A percentile compares a stretch with the other conserved stretches of the same genome.
phyloP scores from a whole-genome alignment of 352 stramenopile genomes.

The Phytophthora chlamydospora region DNA sequence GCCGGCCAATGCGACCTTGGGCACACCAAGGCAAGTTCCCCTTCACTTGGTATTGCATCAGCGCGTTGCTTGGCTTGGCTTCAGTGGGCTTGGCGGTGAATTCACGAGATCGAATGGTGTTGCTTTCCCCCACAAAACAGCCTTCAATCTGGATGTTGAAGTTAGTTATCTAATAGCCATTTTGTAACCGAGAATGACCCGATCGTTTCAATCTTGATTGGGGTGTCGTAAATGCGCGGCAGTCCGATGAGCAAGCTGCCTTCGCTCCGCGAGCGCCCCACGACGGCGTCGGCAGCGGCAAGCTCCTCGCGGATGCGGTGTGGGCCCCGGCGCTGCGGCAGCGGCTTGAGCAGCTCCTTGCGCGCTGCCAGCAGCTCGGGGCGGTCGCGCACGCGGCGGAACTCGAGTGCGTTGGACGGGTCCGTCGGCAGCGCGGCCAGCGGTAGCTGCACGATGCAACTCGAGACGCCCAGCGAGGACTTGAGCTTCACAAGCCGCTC shows the following conservation, averaged over 20 bases:
- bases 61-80: too few species aligned
- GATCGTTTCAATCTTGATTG: slow-evolving; percentile 41
- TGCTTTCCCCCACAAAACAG: too few species aligned
- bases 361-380: slow-evolving; percentile 57
- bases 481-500: slow-evolving; percentile 68
- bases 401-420: slow-evolving; percentile 46
- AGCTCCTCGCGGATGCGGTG: slow-evolving; percentile 33
- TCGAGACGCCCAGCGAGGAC: slow-evolving; percentile 59
- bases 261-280: slow-evolving; percentile 38
- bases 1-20: too few species aligned
- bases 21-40: too few species aligned
- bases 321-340: slow-evolving; percentile 36
- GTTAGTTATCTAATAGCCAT: slow-evolving; percentile 31
- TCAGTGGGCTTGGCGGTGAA: too few species aligned
- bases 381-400: slow-evolving; percentile 53
- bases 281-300: slow-evolving; percentile 1
- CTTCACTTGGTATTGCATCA: too few species aligned
- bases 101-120: too few species aligned
- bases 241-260: slow-evolving; percentile 33
- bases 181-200: slow-evolving; percentile 51
- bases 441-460: slow-evolving; percentile 57
- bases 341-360: slow-evolving; percentile 58
- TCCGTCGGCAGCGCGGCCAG: slow-evolving; percentile 33
- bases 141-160: slow-evolving; percentile 5
- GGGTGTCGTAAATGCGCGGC: slow-evolving; percentile 43